A percentile compares a stretch with the other conserved stretches of the same genome.
phyloP scores from a whole-genome alignment of 2,329 filamentous ascomycete genomes.

The Aspergillus fumigatiaffinis region DNA sequence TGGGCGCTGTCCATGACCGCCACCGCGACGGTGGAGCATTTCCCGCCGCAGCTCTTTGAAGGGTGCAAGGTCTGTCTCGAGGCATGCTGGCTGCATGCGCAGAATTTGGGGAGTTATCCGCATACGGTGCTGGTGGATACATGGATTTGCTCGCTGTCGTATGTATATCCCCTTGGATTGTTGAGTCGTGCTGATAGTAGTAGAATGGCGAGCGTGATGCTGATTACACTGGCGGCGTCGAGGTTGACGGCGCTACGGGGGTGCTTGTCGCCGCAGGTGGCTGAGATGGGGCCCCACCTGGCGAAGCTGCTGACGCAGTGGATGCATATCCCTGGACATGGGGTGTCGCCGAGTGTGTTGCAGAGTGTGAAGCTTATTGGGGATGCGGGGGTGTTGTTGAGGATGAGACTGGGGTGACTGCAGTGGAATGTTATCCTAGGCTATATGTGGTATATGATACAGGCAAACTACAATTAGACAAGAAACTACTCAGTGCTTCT shows the following conservation, averaged over 20 bases:
- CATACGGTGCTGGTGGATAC: conserved; percentile 53
- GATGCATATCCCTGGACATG: conserved; percentile 38
- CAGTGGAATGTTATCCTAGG: too few species aligned
- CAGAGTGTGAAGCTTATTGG: conserved; percentile 47
- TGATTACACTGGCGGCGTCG: conserved; percentile 46
- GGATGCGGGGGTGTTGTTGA: conserved; percentile 20
- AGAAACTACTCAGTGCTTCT: too few species aligned
- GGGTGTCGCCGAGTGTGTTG: conserved; percentile 45
- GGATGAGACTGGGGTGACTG: not conserved
- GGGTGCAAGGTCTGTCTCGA: conserved; percentile 47
- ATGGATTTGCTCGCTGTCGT: conserved; percentile 55
- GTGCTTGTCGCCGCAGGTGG: conserved; percentile 39
- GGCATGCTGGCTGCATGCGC: conserved; percentile 47
- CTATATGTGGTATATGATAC: too few species aligned
- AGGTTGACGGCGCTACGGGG: conserved; percentile 36
- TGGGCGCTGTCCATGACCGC: conserved; percentile 43
- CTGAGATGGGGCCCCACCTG: conserved; percentile 42
- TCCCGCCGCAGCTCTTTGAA: conserved; percentile 34
- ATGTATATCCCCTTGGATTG: not conserved
- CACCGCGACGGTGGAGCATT: conserved; percentile 22
- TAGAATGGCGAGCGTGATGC: conserved; percentile 48
- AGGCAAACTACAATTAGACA: too few species aligned
- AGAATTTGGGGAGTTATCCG: conserved; percentile 46
- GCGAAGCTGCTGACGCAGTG: conserved; percentile 40
- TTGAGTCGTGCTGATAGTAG: too few species aligned